phyloP scores from a whole-genome alignment of 176 grass and related monocot species.

The Poa annua region DNA sequence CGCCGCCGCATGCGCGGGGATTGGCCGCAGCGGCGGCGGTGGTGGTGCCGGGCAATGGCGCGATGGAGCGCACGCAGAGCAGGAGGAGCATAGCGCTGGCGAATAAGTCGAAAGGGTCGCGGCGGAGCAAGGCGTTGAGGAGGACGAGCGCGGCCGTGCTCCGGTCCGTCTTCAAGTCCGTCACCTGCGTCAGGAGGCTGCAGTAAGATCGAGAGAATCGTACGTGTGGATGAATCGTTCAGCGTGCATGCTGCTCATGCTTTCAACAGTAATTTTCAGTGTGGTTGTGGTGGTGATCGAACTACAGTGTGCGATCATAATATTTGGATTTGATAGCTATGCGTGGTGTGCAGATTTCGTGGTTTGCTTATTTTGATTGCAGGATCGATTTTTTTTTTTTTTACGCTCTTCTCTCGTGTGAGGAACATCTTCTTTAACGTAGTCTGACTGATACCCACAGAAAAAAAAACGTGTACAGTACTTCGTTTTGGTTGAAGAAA shows the following conservation, averaged over 20 bases:
- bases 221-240: not conserved
- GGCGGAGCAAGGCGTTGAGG: not conserved
- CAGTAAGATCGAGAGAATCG: not conserved
- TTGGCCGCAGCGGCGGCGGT: not conserved
- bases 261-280: no score
- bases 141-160: conserved; percentile 40
- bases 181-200: conserved; percentile 29
- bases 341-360: not conserved
- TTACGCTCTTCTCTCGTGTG: no score
- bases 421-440: no score
- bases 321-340: not conserved
- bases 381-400: no score
- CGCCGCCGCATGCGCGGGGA: conserved; percentile 33
- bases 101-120: not conserved
- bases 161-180: conserved; percentile 19
- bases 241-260: not conserved
- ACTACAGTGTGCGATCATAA: not conserved
- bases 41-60: not conserved
- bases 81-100: not conserved
- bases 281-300: no score
- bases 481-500: not conserved
- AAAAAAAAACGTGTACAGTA: no score
- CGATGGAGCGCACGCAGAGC: not conserved
- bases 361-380: not conserved
- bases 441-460: no score